phyloP scores from a whole-genome alignment of 1,139 yeast genomes.

The Debaryomyces sp. region DNA sequence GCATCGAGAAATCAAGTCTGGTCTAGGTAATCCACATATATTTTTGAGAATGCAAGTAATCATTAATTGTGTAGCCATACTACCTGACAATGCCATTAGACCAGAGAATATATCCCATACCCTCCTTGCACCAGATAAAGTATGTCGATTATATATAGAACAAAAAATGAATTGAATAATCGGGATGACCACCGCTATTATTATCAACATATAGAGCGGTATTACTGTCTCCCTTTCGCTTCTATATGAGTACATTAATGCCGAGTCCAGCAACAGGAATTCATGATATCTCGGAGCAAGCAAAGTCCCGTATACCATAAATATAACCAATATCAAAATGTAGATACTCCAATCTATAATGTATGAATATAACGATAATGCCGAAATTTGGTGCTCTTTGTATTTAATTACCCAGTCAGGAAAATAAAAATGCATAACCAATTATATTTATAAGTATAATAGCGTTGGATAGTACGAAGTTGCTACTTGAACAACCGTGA shows the following conservation, averaged over 20 bases:
- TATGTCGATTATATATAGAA: slow-evolving; percentile 20
- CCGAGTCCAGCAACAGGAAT: slow-evolving; percentile 37
- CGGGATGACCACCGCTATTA: slow-evolving; percentile 36
- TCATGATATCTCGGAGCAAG: slow-evolving; percentile 44
- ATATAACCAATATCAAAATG: slow-evolving; percentile 21
- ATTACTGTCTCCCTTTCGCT: slow-evolving; percentile 35
- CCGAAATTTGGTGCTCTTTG: slow-evolving; percentile 20
- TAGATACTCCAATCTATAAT: slow-evolving; percentile 39
- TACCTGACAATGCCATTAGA: slow-evolving; percentile 39
- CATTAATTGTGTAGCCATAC: slow-evolving; percentile 41
- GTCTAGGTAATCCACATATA: slow-evolving; percentile 48
- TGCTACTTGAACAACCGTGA: background rate
- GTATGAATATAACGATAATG: slow-evolving; percentile 33
- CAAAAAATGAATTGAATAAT: slow-evolving; percentile 27
- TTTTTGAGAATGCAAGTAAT: slow-evolving; percentile 48
- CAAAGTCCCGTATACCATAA: slow-evolving; percentile 33
- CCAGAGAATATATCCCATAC: slow-evolving; percentile 48
- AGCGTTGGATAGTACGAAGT: background rate
- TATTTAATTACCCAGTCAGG: slow-evolving; percentile 9
- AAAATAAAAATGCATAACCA: slow-evolving; percentile 3
- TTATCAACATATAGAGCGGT: slow-evolving; percentile 32
- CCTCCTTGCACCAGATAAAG: slow-evolving; percentile 25
- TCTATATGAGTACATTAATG: slow-evolving; percentile 34
- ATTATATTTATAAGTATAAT: background rate
- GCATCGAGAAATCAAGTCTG: slow-evolving; percentile 50